These are phyloP conservation scores for Kazachstania psychrophila DNA, from an alignment of 805 yeast genomes.

Conservation along the genomic window DNA sequence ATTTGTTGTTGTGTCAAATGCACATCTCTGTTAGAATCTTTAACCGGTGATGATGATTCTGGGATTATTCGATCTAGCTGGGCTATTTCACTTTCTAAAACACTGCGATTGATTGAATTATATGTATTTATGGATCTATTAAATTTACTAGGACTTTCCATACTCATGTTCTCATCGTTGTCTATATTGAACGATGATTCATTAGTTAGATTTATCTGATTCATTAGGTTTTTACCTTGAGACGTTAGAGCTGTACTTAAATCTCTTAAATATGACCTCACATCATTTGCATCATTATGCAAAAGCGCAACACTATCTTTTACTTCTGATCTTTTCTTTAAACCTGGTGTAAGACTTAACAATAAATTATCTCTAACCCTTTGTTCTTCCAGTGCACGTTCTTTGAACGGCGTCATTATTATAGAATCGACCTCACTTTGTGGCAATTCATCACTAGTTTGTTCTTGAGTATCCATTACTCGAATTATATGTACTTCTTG, in stretches of 20 bases:
- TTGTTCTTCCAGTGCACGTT: conserved; percentile 19
- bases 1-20: too few species aligned
- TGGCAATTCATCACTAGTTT: conserved; percentile 1
- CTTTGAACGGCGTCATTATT: conserved; percentile 19
- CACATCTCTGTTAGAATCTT: too few species aligned
- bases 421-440: conserved; percentile 6
- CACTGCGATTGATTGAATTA: neutral
- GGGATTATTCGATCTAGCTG: too few species aligned
- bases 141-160: neutral
- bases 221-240: conserved; percentile 10
- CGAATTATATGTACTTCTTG: neutral
- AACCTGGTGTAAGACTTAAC: conserved; percentile 18
- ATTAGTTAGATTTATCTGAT: conserved; percentile 2
- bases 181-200: neutral
- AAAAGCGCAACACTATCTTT: conserved; percentile 7
- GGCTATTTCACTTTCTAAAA: too few species aligned
- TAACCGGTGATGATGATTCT: too few species aligned
- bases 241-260: conserved; percentile 18
- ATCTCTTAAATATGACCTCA: conserved; percentile 17
- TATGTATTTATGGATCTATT: neutral
- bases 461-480: conserved; percentile 11
- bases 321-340: conserved; percentile 9
- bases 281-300: conserved; percentile 12
- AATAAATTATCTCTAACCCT: conserved; percentile 14
- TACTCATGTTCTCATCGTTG: neutral